A percentile compares a stretch with the other conserved stretches of the same genome.
Conservation (phyloP, 371 early-diverging fungal genomes). For the Rhizopus delemar region DNA sequence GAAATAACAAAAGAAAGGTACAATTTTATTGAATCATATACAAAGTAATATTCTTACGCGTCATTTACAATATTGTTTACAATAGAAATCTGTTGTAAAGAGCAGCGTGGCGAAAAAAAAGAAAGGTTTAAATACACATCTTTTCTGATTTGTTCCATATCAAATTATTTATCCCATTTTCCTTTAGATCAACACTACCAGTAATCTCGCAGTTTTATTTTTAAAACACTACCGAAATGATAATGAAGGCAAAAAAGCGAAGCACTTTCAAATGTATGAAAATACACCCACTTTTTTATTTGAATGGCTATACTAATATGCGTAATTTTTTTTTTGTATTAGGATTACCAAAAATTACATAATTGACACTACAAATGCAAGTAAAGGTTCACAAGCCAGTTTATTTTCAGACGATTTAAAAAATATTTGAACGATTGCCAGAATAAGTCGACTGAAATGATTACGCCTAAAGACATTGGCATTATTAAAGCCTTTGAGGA, state of each 20-base stretch:
- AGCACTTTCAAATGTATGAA: constrained; percentile 16
- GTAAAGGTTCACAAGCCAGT: constrained; percentile 11
- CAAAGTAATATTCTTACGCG: background rate
- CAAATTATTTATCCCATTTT: constrained; percentile 10
- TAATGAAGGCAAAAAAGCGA: constrained; percentile 12
- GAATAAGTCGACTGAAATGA: constrained; percentile 4
- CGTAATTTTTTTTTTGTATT: constrained; percentile 14
- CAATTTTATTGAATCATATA: background rate
- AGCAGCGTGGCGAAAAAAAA: background rate
- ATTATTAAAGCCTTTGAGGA: constrained; percentile 12
- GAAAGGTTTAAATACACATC: too few relatives aligned
- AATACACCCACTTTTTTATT: constrained; percentile 9
- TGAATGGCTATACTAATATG: constrained; percentile 1
- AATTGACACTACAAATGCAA: constrained; percentile 9
- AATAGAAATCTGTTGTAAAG: background rate
- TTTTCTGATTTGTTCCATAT: constrained; percentile 1
- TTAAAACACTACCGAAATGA: constrained; percentile 4
- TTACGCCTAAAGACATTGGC: constrained; percentile 5
- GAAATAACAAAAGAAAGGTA: constrained; percentile 1
- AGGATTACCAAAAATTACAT: constrained; percentile 16
- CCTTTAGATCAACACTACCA: constrained; percentile 7
- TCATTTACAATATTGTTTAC: background rate
- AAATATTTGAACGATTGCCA: constrained; percentile 13
- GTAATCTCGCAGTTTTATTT: constrained; percentile 9
- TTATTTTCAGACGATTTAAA: constrained; percentile 3